Percentiles rank a stretch among this genome's conserved stretches.
Conservation (phyloP, 768 basidiomycete genomes). For the Brasilioporus rufonigricans region DNA sequence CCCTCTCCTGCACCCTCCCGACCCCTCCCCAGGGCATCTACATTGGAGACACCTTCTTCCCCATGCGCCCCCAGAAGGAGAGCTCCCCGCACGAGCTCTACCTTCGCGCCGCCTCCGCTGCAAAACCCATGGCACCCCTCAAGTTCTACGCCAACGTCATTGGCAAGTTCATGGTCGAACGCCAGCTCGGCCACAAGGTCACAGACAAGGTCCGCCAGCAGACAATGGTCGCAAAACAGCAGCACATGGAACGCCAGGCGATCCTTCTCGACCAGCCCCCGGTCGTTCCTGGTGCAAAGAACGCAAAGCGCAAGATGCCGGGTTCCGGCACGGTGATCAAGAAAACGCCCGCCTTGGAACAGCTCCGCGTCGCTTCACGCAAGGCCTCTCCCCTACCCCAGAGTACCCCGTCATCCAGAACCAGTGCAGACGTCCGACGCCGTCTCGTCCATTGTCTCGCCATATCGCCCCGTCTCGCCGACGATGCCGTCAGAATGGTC, state of each 20-base stretch:
- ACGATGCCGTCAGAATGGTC: conserved; percentile 41
- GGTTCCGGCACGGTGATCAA: conserved; percentile 28
- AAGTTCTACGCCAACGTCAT: conserved; percentile 72
- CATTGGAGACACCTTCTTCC: conserved; percentile 63
- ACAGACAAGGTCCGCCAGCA: conserved; percentile 46
- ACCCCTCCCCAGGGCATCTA: conserved; percentile 61
- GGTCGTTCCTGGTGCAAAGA: conserved; percentile 34
- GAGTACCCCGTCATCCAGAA: conserved; percentile 16
- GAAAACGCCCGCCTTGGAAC: conserved; percentile 28
- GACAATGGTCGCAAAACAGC: conserved; percentile 45
- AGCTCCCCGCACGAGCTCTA: conserved; percentile 68
- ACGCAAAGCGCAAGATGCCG: conserved; percentile 39
- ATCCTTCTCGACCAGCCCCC: conserved; percentile 41
- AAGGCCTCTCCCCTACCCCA: conserved; percentile 30
- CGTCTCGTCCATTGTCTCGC: conserved; percentile 53
- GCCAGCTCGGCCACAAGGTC: conserved; percentile 49
- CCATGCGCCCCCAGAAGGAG: conserved; percentile 55
- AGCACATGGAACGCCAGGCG: conserved; percentile 47
- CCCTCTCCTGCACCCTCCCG: too few relatives aligned
- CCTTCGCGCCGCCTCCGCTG: conserved; percentile 55
- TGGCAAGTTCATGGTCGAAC: conserved; percentile 69
- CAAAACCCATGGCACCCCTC: conserved; percentile 61
- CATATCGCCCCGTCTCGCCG: conserved; percentile 44
- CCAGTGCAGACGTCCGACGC: conserved; percentile 26
- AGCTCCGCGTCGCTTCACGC: conserved; percentile 31